A percentile compares a stretch with the other conserved stretches of the same genome.
These are phyloP conservation scores for Phlyctochytrium bullatum DNA, from an alignment of 192 early-diverging fungal species.

Conservation along the genomic window DNA sequence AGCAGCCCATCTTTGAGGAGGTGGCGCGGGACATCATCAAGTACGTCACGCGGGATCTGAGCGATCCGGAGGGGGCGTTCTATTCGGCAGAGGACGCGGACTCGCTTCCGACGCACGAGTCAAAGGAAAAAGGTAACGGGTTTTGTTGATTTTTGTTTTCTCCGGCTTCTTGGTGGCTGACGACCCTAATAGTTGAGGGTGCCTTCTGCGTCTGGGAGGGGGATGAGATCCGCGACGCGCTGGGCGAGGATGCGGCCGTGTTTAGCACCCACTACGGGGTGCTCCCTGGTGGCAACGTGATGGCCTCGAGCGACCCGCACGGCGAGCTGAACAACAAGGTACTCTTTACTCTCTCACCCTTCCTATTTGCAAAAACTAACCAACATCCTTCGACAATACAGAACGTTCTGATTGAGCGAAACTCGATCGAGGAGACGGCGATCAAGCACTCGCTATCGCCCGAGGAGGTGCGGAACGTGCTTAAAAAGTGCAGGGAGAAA, in stretches of 20 bases:
- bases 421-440: slow-evolving; percentile 42
- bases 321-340: slow-evolving; percentile 53
- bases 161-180: neutral
- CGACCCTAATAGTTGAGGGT: slow-evolving; percentile 55
- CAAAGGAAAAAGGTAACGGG: slow-evolving; percentile 44
- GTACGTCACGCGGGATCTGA: slow-evolving; percentile 54
- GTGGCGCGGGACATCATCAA: slow-evolving; percentile 11
- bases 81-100: slow-evolving; percentile 70
- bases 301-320: slow-evolving; percentile 51
- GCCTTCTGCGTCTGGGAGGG: slow-evolving; percentile 63
- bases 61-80: slow-evolving; percentile 48
- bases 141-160: neutral
- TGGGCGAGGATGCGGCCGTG: slow-evolving; percentile 39
- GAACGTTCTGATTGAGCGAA: slow-evolving; percentile 53
- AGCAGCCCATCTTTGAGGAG: slow-evolving; percentile 44
- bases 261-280: slow-evolving; percentile 53
- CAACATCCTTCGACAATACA: slow-evolving; percentile 13
- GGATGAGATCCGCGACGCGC: slow-evolving; percentile 40
- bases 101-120: slow-evolving; percentile 42
- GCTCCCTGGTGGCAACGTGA: slow-evolving; percentile 52
- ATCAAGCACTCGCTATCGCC: slow-evolving; percentile 23
- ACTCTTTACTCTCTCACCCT: too few species aligned
- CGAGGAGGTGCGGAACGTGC: slow-evolving; percentile 27
- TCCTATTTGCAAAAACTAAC: neutral
- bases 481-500: slow-evolving; percentile 32